A percentile compares a stretch with the other conserved stretches of the same genome.
These are phyloP conservation scores for Typha latifolia DNA, from an alignment of 176 grass and related monocot species.

Conservation along the genomic window DNA sequence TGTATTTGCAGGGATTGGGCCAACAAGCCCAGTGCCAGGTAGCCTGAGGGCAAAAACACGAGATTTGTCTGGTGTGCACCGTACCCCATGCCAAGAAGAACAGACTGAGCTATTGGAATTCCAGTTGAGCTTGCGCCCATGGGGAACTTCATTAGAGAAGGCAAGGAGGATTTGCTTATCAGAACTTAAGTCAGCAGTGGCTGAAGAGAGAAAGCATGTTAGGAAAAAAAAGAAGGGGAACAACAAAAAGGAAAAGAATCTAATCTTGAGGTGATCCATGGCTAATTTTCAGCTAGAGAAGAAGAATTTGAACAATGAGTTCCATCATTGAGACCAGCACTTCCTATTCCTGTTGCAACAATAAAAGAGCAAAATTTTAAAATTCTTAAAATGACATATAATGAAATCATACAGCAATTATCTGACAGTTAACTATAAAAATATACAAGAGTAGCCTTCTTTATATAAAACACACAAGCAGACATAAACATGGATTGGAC, in stretches of 20 bases:
- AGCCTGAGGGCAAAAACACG: constrained; percentile 55
- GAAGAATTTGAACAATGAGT: constrained; percentile 3
- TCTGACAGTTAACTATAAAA: neutral
- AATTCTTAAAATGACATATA: constrained; percentile 15
- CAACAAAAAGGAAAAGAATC: constrained; percentile 10
- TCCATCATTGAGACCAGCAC: neutral
- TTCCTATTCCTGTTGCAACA: constrained; percentile 17
- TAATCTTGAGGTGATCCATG: constrained; percentile 22
- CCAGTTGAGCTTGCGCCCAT: constrained; percentile 67
- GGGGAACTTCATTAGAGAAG: constrained; percentile 53
- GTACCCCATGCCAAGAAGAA: constrained; percentile 80
- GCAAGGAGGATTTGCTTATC: constrained; percentile 82
- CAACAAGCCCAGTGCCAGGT: constrained; percentile 69
- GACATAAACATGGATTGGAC: neutral
- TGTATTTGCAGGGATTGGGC: constrained; percentile 65
- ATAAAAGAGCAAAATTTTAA: constrained; percentile 10
- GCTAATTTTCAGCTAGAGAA: neutral
- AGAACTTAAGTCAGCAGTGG: constrained; percentile 40
- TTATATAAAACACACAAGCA: neutral
- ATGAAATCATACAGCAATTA: neutral
- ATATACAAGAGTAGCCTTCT: neutral
- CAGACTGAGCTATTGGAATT: constrained; percentile 50
- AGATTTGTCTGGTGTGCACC: constrained; percentile 43
- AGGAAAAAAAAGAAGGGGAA: constrained; percentile 32
- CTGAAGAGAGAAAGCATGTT: constrained; percentile 24